These are phyloP conservation scores for Zoysia pacifica DNA, from an alignment of 176 grass and related monocot species.

Conservation along the genomic window DNA sequence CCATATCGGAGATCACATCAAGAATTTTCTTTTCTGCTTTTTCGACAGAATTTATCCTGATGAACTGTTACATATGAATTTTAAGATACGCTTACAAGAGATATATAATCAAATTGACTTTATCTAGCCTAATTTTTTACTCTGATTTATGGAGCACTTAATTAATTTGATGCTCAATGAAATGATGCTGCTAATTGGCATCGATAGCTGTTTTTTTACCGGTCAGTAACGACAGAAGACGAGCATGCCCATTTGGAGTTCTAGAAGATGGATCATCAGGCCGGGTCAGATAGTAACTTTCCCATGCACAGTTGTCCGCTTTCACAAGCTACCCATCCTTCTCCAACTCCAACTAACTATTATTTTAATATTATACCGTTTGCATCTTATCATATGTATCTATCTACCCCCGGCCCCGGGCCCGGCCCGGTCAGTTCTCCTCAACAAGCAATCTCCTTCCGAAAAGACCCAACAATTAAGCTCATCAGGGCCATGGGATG, in stretches of 20 bases:
- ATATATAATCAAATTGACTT: no score
- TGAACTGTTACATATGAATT: background rate
- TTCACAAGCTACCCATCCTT: conserved; percentile 49
- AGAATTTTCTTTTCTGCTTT: background rate
- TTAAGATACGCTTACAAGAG: background rate
- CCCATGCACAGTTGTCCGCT: conserved; percentile 22
- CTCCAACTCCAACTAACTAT: conserved; percentile 58
- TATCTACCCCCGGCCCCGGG: background rate
- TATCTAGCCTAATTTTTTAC: no score
- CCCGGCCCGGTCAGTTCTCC: conserved; percentile 35
- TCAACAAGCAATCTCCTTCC: conserved; percentile 53
- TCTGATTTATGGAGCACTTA: background rate
- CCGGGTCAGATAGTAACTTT: background rate
- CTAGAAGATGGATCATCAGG: background rate
- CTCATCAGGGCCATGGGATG: background rate
- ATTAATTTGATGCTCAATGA: background rate
- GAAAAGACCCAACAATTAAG: conserved; percentile 14
- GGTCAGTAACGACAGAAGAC: background rate
- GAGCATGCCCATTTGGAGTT: background rate
- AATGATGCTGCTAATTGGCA: background rate
- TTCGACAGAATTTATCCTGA: background rate
- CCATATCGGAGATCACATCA: conserved; percentile 13
- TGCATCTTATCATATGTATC: conserved; percentile 43
- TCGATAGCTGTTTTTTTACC: background rate
- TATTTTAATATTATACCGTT: conserved; percentile 64